These are phyloP conservation scores for Candida boleticola DNA, from an alignment of 805 yeast genomes.

Conservation along the genomic window DNA sequence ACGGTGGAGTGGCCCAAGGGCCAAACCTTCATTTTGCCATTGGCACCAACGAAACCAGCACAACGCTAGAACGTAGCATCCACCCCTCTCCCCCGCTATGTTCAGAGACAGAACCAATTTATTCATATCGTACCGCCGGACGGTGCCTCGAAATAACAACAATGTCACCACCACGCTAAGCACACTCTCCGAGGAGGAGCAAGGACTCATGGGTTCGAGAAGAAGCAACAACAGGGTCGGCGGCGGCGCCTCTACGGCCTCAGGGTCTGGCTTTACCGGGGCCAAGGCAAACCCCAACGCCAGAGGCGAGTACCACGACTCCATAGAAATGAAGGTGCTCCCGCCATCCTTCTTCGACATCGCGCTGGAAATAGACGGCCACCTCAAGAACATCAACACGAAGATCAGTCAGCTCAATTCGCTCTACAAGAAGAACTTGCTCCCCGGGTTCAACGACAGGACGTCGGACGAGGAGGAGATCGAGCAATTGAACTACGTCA, in stretches of 20 bases:
- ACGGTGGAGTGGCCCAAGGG: no score
- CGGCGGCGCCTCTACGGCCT: constrained; percentile 16
- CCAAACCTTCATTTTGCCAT: no score
- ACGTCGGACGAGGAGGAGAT: constrained; percentile 72
- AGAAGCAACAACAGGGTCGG: constrained; percentile 11
- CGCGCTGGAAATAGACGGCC: constrained; percentile 66
- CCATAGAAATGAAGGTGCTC: constrained; percentile 59
- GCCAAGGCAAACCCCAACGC: constrained; percentile 16
- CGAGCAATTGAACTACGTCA: constrained; percentile 70
- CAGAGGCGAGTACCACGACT: constrained; percentile 15
- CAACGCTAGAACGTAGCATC: no score
- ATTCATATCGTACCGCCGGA: constrained; percentile 82
- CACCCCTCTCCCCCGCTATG: no score
- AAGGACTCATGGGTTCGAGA: constrained; percentile 49
- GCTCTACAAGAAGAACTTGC: constrained; percentile 74
- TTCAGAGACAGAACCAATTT: constrained; percentile 94
- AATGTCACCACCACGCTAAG: constrained; percentile 20
- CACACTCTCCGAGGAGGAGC: constrained; percentile 51
- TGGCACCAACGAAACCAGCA: no score
- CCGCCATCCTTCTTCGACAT: constrained; percentile 82
- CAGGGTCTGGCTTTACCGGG: constrained; percentile 57
- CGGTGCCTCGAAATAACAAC: constrained; percentile 61
- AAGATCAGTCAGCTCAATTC: constrained; percentile 61
- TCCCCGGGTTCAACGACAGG: constrained; percentile 87
- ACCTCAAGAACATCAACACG: constrained; percentile 49